These are phyloP conservation scores for Infundibulicybe gibba DNA, from an alignment of 768 basidiomycete species.

Conservation along the genomic window DNA sequence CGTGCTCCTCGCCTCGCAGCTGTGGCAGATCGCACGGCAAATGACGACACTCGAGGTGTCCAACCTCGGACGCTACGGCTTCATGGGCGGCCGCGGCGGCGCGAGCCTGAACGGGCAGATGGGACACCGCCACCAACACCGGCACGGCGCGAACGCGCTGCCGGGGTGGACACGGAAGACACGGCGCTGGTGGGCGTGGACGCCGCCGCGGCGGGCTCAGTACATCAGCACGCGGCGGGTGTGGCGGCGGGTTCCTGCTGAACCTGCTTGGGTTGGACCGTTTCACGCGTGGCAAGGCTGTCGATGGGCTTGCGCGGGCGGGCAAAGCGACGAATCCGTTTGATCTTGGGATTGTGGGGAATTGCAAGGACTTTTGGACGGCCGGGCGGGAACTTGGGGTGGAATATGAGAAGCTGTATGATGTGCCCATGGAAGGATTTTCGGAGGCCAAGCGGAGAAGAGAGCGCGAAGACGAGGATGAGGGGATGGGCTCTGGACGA, in stretches of 20 bases:
- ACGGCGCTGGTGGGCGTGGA: conserved; percentile 31
- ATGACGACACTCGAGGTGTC: conserved; percentile 96
- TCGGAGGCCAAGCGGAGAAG: conserved; percentile 62
- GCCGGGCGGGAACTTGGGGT: conserved; percentile 82
- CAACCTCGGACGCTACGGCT: conserved; percentile 93
- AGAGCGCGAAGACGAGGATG: conserved; percentile 59
- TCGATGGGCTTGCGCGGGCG: conserved; percentile 78
- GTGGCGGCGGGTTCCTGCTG: conserved; percentile 72
- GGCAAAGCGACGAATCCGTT: conserved; percentile 86
- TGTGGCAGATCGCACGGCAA: conserved; percentile 90
- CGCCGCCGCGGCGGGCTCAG: conserved; percentile 25
- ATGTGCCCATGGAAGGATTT: conserved; percentile 86
- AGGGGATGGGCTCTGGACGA: conserved; percentile 21
- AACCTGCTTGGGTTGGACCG: conserved; percentile 90
- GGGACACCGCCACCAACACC: conserved; percentile 64
- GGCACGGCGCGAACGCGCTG: conserved; percentile 21
- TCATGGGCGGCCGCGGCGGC: conserved; percentile 90
- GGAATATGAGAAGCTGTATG: conserved; percentile 86
- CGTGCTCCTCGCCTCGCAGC: conserved; percentile 80
- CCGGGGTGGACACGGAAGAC: conserved; percentile 48
- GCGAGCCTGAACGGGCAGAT: conserved; percentile 67
- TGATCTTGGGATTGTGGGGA: conserved; percentile 71
- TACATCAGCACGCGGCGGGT: conserved; percentile 45
- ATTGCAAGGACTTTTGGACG: conserved; percentile 95
- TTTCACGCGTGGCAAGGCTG: conserved; percentile 89